Percentiles rank a stretch among this genome's conserved stretches.
These are phyloP conservation scores for Globisporangium paddicum DNA, from an alignment of 352 stramenopile genomes.

Conservation along the genomic window DNA sequence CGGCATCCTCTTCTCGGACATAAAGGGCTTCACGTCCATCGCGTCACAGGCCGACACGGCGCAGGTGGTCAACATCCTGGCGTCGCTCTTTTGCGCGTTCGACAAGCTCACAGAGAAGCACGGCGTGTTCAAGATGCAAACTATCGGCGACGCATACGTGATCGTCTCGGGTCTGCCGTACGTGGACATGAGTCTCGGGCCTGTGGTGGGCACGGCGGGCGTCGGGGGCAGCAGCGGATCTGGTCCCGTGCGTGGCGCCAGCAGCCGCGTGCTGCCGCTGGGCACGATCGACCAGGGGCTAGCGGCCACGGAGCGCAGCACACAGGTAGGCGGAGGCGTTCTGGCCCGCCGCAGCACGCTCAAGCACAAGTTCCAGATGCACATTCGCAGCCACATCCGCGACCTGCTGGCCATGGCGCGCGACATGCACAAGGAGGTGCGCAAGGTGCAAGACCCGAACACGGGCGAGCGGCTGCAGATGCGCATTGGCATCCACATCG, in stretches of 20 bases:
- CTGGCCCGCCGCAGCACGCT: constrained; percentile 50
- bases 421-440: constrained; percentile 86
- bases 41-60: constrained; percentile 73
- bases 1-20: constrained; percentile 89
- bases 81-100: constrained; percentile 90
- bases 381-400: constrained; percentile 74
- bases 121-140: constrained; percentile 93
- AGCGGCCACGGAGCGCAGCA: constrained; percentile 14
- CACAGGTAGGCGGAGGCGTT: constrained; percentile 1
- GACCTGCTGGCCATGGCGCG: constrained; percentile 76
- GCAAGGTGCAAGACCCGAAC: constrained; percentile 81
- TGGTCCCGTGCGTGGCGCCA: constrained; percentile 11
- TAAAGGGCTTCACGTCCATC: constrained; percentile 91
- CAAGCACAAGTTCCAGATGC: constrained; percentile 82
- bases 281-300: constrained; percentile 13
- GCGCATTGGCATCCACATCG: constrained; percentile 86
- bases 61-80: constrained; percentile 89
- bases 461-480: constrained; percentile 81
- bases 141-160: constrained; percentile 92
- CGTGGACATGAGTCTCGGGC: constrained; percentile 77
- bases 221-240: constrained; percentile 7
- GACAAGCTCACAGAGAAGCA: constrained; percentile 91
- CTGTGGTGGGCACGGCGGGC: constrained; percentile 26
- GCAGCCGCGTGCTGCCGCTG: constrained; percentile 54
- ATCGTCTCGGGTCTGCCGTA: constrained; percentile 85